A percentile compares a stretch with the other conserved stretches of the same genome.
Conservation (phyloP, 768 basidiomycete species). For the Infundibulicybe gibba region DNA sequence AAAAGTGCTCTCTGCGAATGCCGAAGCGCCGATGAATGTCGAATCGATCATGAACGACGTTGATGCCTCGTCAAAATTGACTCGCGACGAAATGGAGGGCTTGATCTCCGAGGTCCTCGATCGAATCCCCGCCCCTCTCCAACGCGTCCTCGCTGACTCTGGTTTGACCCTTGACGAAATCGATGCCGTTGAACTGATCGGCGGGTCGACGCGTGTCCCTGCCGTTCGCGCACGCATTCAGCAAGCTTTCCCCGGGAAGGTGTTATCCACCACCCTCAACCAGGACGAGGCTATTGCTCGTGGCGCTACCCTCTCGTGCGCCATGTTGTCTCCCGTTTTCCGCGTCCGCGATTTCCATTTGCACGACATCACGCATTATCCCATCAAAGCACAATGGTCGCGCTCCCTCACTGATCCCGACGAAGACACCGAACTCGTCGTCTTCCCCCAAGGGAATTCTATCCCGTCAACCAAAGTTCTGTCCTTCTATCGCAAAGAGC, state of each 20-base stretch:
- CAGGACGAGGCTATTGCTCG: conserved; percentile 97
- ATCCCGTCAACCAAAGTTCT: conserved; percentile 95
- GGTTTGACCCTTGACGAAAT: conserved; percentile 82
- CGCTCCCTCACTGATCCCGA: conserved; percentile 68
- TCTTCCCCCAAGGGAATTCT: conserved; percentile 82
- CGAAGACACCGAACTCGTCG: conserved; percentile 88
- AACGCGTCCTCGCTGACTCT: conserved; percentile 77
- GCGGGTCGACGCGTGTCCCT: conserved; percentile 91
- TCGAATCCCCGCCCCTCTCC: conserved; percentile 70
- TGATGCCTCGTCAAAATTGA: conserved; percentile 84
- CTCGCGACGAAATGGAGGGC: conserved; percentile 77
- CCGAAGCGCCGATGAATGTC: conserved; percentile 84
- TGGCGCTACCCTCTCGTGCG: conserved; percentile 95
- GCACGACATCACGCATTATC: conserved; percentile 82
- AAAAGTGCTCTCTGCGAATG: conserved; percentile 94
- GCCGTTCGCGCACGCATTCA: conserved; percentile 88
- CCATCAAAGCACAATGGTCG: conserved; percentile 90
- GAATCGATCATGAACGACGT: conserved; percentile 97
- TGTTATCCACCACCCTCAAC: conserved; percentile 91
- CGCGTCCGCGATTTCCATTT: conserved; percentile 93
- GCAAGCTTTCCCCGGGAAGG: conserved; percentile 75
- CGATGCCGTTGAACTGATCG: conserved; percentile 89
- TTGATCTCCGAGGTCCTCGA: conserved; percentile 76
- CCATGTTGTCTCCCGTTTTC: conserved; percentile 97
- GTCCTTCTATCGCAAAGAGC: conserved; percentile 86